These are phyloP conservation scores for Ophiostoma pallidulum DNA, from an alignment of 2,329 filamentous ascomycete genomes.

Conservation along the genomic window DNA sequence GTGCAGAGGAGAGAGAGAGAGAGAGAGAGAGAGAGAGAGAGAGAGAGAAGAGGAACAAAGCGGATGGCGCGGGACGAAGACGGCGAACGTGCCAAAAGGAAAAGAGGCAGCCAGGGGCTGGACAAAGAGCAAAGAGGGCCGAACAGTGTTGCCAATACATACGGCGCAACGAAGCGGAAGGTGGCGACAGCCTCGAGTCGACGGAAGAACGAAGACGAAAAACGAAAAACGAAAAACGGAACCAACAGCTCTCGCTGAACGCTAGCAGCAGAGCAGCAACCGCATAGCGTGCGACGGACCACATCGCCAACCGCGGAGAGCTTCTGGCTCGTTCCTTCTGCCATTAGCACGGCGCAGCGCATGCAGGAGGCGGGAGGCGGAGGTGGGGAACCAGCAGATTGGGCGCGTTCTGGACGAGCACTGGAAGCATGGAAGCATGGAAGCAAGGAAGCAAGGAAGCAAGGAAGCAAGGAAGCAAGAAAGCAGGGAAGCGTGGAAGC, in stretches of 20 bases:
- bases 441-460: not conserved
- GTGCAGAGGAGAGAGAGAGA: not conserved
- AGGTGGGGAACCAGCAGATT: not conserved
- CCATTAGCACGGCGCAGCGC: not conserved
- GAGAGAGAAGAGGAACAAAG: too few relatives aligned
- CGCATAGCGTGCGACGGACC: too few relatives aligned
- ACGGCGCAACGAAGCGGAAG: not conserved
- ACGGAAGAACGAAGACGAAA: too few relatives aligned
- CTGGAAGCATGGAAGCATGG: not conserved
- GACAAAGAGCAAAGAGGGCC: too few relatives aligned
- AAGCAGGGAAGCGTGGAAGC: not conserved
- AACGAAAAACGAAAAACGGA: too few relatives aligned
- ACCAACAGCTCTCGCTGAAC: too few relatives aligned
- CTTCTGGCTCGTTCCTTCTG: not conserved
- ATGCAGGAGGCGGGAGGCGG: not conserved
- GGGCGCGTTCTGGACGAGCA: too few relatives aligned
- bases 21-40: not conserved
- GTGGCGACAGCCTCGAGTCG: not conserved
- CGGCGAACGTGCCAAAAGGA: too few relatives aligned
- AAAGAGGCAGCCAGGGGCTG: too few relatives aligned
- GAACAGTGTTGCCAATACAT: too few relatives aligned
- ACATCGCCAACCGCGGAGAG: not conserved
- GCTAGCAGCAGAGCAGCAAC: not conserved
- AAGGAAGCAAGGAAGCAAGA: not conserved
- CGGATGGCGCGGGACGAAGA: too few relatives aligned